Evolutionary conservation across 768 basidiomycete species (phyloP), one percentile per base, ranked within the genome.

Genomic region (Russula earlei): DNA sequence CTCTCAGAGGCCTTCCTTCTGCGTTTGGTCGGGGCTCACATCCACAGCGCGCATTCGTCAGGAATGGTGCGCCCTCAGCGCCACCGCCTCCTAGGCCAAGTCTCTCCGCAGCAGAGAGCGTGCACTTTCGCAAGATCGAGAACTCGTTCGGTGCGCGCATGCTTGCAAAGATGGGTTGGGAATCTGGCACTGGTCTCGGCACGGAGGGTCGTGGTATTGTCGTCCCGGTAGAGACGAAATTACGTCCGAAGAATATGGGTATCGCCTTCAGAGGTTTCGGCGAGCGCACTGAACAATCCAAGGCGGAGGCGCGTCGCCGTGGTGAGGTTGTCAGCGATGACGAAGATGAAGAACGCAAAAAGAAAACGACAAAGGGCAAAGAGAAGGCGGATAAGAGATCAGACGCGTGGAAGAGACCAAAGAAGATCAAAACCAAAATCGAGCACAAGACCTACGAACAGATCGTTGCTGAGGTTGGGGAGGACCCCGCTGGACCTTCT

Each of bases 401-500:
- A 15, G 85, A 92, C 58, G 78, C 78, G 5, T 96, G 93, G 94
- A 93, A 87, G 72, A 80, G 80, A 58, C 82, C 87, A 7, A 88
- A 81, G 77, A 93, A 87, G 68, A 76, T 82, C 52, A 96, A 91
- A 71, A 83, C 79, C 20, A 91, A 82, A 70, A 74, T 93, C 33
- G 84, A 91, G 67, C 93, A 97, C 74, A 96, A 95, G 77, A 92
- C 93, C 0, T 99, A 97, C 67, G 96, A 99, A 69, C 82, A 99
- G 70, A 90, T 98, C 52, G 68, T 99, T 49, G 86, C 89, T 2
- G 92, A 95, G 67, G 84, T 90, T 22, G 90, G 86, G 0, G 76
- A 82, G 58, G 80, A 84, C 34, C 62, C 66, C 0, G 63, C 75
- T 8, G 59, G 59, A 2, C 63, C 71, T 3, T 64, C 80, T 2